These are phyloP conservation scores for Aspergillus sp. DNA, from an alignment of 2,329 filamentous ascomycete genomes.

Conservation along the genomic window DNA sequence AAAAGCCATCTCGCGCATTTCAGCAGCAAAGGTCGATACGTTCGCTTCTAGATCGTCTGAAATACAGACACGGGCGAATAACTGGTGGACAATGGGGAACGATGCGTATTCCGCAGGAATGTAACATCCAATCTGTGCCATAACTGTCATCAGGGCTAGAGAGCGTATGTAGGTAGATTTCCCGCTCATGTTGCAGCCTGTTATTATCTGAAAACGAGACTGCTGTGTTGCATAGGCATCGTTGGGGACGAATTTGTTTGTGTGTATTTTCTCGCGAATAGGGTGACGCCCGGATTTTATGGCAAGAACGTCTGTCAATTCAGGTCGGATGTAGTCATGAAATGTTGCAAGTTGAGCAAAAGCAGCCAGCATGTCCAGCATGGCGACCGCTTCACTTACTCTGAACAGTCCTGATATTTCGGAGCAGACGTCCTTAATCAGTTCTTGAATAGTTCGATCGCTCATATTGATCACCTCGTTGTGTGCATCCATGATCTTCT, in stretches of 20 bases:
- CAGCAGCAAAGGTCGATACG: constrained; percentile 85
- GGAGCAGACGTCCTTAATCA: constrained; percentile 67
- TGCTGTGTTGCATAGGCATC: constrained; percentile 81
- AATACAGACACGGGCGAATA: constrained; percentile 83
- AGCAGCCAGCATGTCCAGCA: constrained; percentile 78
- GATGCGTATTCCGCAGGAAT: constrained; percentile 81
- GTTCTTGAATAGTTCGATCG: constrained; percentile 66
- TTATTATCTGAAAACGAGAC: constrained; percentile 85
- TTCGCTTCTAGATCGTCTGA: constrained; percentile 88
- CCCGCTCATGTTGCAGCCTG: constrained; percentile 96
- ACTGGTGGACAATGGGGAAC: constrained; percentile 72
- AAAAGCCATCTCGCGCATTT: constrained; percentile 95
- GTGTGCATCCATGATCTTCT: constrained; percentile 72
- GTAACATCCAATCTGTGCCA: constrained; percentile 91
- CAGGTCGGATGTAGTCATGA: constrained; percentile 64
- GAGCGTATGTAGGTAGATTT: constrained; percentile 94
- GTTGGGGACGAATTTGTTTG: constrained; percentile 73
- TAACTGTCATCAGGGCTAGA: constrained; percentile 77
- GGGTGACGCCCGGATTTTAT: constrained; percentile 74
- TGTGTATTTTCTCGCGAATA: constrained; percentile 68
- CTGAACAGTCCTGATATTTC: constrained; percentile 73
- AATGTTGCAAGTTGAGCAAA: constrained; percentile 71
- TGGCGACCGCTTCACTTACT: constrained; percentile 77
- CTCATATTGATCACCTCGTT: constrained; percentile 80
- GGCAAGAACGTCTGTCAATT: constrained; percentile 63